These are phyloP conservation scores for Ceratocystis destructans DNA, from an alignment of 2,329 filamentous ascomycete genomes.

Conservation along the genomic window DNA sequence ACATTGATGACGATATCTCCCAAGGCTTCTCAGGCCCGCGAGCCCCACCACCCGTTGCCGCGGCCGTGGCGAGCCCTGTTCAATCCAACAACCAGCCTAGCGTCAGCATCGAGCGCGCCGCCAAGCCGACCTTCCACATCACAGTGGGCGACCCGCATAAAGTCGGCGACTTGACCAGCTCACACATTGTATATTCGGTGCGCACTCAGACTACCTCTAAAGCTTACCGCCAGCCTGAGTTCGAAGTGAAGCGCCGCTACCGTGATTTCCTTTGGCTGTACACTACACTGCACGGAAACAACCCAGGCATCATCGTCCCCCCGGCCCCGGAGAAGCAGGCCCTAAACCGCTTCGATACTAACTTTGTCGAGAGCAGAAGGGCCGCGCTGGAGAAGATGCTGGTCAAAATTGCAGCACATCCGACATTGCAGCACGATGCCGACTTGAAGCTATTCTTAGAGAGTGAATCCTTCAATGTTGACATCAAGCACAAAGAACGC, in stretches of 20 bases:
- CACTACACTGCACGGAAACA: constrained; percentile 84
- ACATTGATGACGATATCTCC: constrained; percentile 40
- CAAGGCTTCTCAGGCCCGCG: constrained; percentile 37
- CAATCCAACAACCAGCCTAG: constrained; percentile 53
- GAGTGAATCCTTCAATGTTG: constrained; percentile 88
- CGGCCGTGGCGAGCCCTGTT: constrained; percentile 39
- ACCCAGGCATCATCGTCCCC: constrained; percentile 86
- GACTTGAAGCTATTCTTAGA: constrained; percentile 95
- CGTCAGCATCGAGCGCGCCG: constrained; percentile 81
- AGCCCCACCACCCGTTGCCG: constrained; percentile 51
- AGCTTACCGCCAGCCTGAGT: constrained; percentile 83
- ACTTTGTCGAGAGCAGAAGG: constrained; percentile 87
- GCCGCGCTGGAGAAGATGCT: constrained; percentile 93
- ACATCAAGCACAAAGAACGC: constrained; percentile 95
- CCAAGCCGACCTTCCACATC: constrained; percentile 83
- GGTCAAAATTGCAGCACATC: constrained; percentile 85
- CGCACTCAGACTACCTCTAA: constrained; percentile 90
- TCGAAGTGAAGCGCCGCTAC: constrained; percentile 85
- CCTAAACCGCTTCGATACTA: constrained; percentile 85
- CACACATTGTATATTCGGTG: constrained; percentile 95
- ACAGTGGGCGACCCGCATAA: constrained; percentile 93
- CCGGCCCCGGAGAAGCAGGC: constrained; percentile 97
- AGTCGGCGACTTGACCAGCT: constrained; percentile 90
- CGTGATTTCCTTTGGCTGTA: constrained; percentile 98
- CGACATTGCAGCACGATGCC: constrained; percentile 78